These are phyloP conservation scores for Ceratocystiopsis sp. DNA, from an alignment of 2,329 filamentous ascomycete species.

Conservation along the genomic window DNA sequence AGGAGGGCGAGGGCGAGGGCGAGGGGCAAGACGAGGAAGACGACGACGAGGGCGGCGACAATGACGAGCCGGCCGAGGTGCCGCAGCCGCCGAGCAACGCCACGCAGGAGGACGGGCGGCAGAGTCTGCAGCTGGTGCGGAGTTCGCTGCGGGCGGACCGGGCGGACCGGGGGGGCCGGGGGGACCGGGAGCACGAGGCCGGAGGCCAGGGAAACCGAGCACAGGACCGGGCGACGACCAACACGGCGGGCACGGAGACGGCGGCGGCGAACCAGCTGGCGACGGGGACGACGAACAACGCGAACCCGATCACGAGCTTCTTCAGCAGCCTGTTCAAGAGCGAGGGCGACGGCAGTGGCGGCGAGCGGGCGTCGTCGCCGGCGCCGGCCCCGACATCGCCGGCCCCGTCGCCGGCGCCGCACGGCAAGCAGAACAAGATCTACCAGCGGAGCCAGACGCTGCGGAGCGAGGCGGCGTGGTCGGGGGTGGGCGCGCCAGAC, in stretches of 20 bases:
- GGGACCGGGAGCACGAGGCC: too few species aligned
- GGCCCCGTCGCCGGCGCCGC: background rate
- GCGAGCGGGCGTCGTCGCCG: conserved; percentile 8
- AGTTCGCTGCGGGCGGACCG: conserved; percentile 13
- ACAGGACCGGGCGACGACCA: background rate
- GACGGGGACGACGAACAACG: conserved; percentile 21
- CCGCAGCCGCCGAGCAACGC: conserved; percentile 53
- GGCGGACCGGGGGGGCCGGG: background rate
- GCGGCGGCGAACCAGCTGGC: conserved; percentile 13
- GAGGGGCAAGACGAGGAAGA: conserved; percentile 14
- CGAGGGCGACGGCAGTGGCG: conserved; percentile 25
- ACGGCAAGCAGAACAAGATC: conserved; percentile 45
- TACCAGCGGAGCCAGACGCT: conserved; percentile 67
- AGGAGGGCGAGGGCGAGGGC: conserved; percentile 5
- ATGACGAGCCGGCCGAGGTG: conserved; percentile 25
- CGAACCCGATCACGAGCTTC: conserved; percentile 46
- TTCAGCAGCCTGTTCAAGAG: conserved; percentile 35
- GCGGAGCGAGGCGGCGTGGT: conserved; percentile 20
- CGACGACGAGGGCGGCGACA: background rate
- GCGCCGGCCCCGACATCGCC: background rate
- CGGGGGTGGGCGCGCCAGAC: too few species aligned
- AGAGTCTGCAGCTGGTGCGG: conserved; percentile 32
- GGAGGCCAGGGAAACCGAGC: too few species aligned
- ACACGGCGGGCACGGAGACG: conserved; percentile 7
- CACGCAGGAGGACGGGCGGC: conserved; percentile 48